Evolutionary conservation across 129 eudicot species (phyloP).

Genomic region (Erigeron canadensis): DNA sequence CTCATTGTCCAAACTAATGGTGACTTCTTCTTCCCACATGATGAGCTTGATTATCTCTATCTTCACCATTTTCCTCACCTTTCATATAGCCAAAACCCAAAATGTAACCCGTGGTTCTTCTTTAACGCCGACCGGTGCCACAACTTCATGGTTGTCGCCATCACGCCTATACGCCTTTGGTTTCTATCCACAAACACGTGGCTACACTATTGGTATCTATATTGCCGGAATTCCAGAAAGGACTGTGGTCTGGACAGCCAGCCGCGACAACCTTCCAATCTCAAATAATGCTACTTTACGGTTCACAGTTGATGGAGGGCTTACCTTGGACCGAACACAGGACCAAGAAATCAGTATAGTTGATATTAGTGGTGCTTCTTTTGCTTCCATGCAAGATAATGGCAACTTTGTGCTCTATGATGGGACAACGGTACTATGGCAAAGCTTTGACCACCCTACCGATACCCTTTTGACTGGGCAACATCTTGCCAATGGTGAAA

Average conservation of each 20-base stretch:
- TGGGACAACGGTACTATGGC: conserved; percentile 35
- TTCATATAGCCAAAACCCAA: no score
- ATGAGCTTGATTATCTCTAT: no score
- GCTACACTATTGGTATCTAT: conserved; percentile 44
- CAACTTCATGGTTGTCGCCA: conserved; percentile 47
- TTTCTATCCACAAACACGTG: conserved; percentile 34
- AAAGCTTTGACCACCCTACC: conserved; percentile 44
- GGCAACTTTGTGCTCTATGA: conserved; percentile 35
- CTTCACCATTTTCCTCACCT: no score
- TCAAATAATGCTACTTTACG: conserved; percentile 19
- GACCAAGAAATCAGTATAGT: conserved; percentile 20
- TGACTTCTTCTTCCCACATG: no score
- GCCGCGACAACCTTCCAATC: conserved; percentile 32
- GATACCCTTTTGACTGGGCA: conserved; percentile 42
- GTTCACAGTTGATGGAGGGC: conserved; percentile 45
- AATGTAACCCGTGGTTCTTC: conserved; percentile 27
- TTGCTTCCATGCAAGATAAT: conserved; percentile 48
- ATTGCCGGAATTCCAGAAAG: conserved; percentile 30
- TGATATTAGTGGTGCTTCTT: conserved; percentile 2
- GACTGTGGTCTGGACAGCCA: conserved; percentile 51
- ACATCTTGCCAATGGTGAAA: conserved; percentile 16
- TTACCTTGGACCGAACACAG: conserved; percentile 9
- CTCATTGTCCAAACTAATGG: no score
- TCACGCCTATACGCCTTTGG: conserved; percentile 55
- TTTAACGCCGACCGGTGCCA: conserved; percentile 28